phyloP scores from a whole-genome alignment of 2,329 filamentous ascomycete genomes.

The Colletotrichum australisinense region DNA sequence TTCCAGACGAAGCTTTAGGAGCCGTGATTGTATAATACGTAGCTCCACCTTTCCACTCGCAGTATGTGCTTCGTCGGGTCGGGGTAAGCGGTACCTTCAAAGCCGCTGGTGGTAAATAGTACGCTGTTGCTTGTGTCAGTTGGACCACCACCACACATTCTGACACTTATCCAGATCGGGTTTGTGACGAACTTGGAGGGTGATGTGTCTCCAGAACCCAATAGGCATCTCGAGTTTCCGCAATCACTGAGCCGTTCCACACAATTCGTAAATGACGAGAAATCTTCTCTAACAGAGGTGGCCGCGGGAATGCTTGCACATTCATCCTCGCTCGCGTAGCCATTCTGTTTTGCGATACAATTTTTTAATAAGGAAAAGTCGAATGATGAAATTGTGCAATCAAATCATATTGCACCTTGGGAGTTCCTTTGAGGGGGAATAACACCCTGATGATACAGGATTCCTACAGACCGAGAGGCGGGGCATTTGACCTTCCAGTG shows the following conservation, averaged over 20 bases:
- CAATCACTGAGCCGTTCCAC: constrained; percentile 65
- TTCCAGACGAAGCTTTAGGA: constrained; percentile 45
- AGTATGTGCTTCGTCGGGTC: constrained; percentile 59
- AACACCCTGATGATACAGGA: neutral
- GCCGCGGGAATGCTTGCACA: constrained; percentile 68
- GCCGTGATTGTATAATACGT: constrained; percentile 66
- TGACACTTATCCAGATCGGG: neutral
- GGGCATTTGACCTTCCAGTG: neutral
- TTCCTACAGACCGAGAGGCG: neutral
- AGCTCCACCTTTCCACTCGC: constrained; percentile 71
- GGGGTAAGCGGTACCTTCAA: constrained; percentile 59
- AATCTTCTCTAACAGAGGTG: constrained; percentile 66
- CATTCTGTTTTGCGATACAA: neutral
- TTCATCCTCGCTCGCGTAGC: constrained; percentile 54
- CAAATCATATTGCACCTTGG: neutral
- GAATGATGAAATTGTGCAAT: neutral
- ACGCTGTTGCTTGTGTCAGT: constrained; percentile 52
- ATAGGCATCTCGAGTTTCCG: constrained; percentile 68
- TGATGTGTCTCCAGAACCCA: constrained; percentile 74
- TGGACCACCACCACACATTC: neutral
- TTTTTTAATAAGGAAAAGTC: neutral
- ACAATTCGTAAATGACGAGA: constrained; percentile 66
- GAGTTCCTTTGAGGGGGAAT: neutral
- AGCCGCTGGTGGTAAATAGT: constrained; percentile 67
- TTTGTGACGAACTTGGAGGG: constrained; percentile 61